Base-by-base conservation (phyloP, 306 rosid species). In the Fragaria nilgerrensis region DNA sequence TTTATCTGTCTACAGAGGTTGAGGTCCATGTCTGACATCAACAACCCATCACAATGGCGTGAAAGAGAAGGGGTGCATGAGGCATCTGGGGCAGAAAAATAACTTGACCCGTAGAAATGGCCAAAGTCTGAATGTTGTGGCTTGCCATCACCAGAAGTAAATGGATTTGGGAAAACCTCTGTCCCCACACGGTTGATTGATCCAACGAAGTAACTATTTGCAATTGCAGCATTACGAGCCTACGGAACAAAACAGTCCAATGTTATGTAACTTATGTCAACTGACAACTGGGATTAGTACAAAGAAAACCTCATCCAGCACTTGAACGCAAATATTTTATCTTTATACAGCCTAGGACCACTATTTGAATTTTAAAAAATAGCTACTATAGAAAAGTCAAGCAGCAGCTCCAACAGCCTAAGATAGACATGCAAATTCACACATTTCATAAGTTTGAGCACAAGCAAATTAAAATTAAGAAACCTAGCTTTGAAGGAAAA, bases 141-240 rank as follows among this genome's bases (percentile, higher is more conserved):
- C 83, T 84, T 89, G 65, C 97, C 97, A 62, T 92, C 95, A 10
- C 98, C 97, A 1, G 97, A 92, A 49, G 98, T 90, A 80, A 89
- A 94, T 52, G 97, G 78, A 75, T 89, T 89, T 20, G 96, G 92
- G 91, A 90, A 94, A 52, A 59, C 86, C 88, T 93, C 98, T 0
- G 92, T 91, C 77, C 98, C 98, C 39, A 93, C 90, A 0, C 97
- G 95, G 75, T 93, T 91, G 87, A 93, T 91, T 29, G 98, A 88
- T 73, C 89, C 95, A 59, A 93, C 95, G 34, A 78, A 93, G 84
- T 89, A 93, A 80, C 88, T 88, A 43, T 93, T 89, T 70, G 93
- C 93, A 82, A 93, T 93, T 73, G 98, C 97, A 81, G 95, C 98
- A 75, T 89, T 93, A 25, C 96, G 91, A 19, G 93, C 98, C 98